phyloP scores from a whole-genome alignment of 2,329 filamentous ascomycete genomes.

The Fusarium oxysporum region DNA sequence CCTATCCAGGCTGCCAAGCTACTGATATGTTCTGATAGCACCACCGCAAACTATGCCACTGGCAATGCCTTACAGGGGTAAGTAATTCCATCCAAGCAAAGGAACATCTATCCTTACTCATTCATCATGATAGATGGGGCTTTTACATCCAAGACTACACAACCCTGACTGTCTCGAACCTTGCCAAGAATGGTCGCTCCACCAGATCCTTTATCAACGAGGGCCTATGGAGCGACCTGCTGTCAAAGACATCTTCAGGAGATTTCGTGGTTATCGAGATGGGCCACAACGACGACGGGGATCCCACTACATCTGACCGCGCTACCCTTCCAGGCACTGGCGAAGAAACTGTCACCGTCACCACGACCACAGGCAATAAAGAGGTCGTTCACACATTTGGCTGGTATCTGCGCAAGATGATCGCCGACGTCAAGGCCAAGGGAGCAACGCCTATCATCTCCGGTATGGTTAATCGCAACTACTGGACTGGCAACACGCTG shows the following conservation, averaged over 20 bases:
- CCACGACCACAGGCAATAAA: not conserved
- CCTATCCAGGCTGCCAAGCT: not conserved
- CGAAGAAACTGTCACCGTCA: not conserved
- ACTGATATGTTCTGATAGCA: not conserved
- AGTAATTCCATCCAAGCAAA: rapidly evolving
- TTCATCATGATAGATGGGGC: not conserved
- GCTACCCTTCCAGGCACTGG: not conserved
- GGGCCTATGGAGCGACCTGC: not conserved
- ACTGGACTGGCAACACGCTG: not conserved
- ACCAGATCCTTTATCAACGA: not conserved
- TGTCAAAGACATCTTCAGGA: not conserved
- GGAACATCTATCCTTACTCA: rapidly evolving
- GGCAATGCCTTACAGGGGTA: not conserved
- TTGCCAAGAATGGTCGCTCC: not conserved
- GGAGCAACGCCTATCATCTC: not conserved
- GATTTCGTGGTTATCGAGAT: not conserved
- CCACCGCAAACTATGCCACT: not conserved
- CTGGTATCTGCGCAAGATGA: not conserved
- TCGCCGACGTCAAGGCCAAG: not conserved
- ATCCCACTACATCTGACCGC: not conserved
- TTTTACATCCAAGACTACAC: not conserved
- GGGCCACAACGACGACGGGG: not conserved
- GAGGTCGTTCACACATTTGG: not conserved
- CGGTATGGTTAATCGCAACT: not conserved
- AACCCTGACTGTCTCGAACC: rapidly evolving